Evolutionary conservation across 441 rosid species (phyloP).

Genomic region (Codiaeum variegatum): DNA sequence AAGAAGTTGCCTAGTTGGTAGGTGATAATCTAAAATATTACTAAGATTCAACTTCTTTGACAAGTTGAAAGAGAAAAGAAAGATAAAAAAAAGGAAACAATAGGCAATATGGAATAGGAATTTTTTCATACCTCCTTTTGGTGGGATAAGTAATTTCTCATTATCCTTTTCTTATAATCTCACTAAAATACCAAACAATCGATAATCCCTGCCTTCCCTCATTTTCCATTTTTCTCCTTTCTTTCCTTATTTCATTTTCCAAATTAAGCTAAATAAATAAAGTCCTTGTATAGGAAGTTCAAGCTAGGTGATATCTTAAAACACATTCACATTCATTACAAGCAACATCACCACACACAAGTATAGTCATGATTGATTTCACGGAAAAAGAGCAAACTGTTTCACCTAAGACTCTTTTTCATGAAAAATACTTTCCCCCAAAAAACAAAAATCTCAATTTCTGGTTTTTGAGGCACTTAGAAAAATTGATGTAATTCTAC

Average conservation of each 20-base stretch:
- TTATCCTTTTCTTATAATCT: no score
- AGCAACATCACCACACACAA: not conserved
- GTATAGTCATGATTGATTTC: not conserved
- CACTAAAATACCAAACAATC: no score
- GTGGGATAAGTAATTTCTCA: no score
- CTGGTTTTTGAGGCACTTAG: not conserved
- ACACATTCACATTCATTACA: not conserved
- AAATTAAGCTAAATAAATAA: not conserved
- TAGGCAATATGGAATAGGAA: not conserved
- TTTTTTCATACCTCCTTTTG: not conserved
- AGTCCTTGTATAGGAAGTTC: not conserved
- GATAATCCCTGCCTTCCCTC: no score
- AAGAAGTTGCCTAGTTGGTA: not conserved
- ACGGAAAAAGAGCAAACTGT: not conserved
- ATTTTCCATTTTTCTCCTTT: no score
- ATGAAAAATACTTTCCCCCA: not conserved
- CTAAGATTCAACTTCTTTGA: not conserved
- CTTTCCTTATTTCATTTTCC: not conserved
- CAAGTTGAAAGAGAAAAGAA: not conserved
- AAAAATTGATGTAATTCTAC: not conserved
- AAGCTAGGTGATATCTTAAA: slow-evolving; percentile 10
- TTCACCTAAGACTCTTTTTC: not conserved
- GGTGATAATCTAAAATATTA: not conserved
- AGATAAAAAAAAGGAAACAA: not conserved
- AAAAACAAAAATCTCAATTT: not conserved